A percentile compares a stretch with the other conserved stretches of the same genome.
These are phyloP conservation scores for Spinacia oleracea DNA, from an alignment of 179 eudicot species.

Conservation along the genomic window DNA sequence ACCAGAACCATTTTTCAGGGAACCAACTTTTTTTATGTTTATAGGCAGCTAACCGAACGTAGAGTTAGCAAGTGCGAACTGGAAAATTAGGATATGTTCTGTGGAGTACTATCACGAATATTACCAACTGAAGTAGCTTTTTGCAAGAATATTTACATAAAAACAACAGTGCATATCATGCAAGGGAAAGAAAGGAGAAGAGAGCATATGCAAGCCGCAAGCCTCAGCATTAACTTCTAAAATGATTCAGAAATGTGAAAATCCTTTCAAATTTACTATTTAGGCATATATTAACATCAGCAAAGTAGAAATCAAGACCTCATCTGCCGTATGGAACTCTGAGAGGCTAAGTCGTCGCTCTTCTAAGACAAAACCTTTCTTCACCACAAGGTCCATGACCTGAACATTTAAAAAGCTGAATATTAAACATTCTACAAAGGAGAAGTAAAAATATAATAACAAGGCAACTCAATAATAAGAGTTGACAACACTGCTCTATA, in stretches of 20 bases:
- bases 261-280: neutral
- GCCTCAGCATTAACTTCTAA: neutral
- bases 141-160: neutral
- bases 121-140: neutral
- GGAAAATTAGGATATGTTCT: neutral
- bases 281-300: neutral
- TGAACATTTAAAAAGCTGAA: constrained; percentile 30
- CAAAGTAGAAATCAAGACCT: constrained; percentile 44
- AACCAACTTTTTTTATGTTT: too few relatives aligned
- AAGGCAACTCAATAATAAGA: neutral
- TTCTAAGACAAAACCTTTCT: constrained; percentile 65
- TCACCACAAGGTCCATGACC: constrained; percentile 89
- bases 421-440: neutral
- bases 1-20: neutral
- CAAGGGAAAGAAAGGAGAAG: neutral
- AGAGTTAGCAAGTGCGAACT: neutral
- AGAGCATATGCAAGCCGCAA: neutral
- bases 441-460: neutral
- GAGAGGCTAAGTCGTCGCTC: constrained; percentile 89
- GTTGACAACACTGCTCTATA: neutral
- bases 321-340: constrained; percentile 96
- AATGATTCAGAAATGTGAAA: neutral
- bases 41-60: neutral
- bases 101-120: neutral
- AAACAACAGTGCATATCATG: neutral